Evolutionary conservation across 352 stramenopile genomes (phyloP).

Genomic region (Pythium monospermum): DNA sequence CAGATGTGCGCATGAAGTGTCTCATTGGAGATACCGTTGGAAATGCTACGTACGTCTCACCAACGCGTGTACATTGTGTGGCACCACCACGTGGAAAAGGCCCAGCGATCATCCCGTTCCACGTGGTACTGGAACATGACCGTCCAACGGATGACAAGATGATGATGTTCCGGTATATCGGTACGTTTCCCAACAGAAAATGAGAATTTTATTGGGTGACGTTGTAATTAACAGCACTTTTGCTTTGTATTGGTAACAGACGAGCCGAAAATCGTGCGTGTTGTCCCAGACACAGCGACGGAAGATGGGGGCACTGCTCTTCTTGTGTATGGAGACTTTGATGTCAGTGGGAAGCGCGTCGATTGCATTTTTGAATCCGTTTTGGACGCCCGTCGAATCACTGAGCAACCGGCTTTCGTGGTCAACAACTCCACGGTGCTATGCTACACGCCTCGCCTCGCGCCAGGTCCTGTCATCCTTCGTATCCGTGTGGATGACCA

Average conservation of each 20-base stretch:
- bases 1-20: not conserved
- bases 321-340: slow-evolving; percentile 8
- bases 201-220: not conserved
- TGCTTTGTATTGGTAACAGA: not conserved
- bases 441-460: slow-evolving; percentile 7
- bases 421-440: slow-evolving; percentile 2
- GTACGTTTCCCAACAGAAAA: not conserved
- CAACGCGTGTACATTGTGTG: slow-evolving; percentile 2
- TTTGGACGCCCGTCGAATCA: not conserved
- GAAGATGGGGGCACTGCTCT: slow-evolving; percentile 8
- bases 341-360: not conserved
- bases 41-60: not conserved
- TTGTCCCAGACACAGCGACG: slow-evolving; percentile 3
- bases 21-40: not conserved
- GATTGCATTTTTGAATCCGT: slow-evolving; percentile 4
- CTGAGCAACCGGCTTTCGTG: not conserved
- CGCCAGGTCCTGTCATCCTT: slow-evolving; percentile 4
- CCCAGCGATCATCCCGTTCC: not conserved
- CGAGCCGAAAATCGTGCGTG: slow-evolving; percentile 4
- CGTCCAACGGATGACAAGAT: too few species aligned
- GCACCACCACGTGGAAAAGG: not conserved
- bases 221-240: not conserved
- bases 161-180: slow-evolving; percentile 4
- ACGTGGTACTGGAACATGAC: too few species aligned
- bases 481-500: not conserved